Base-by-base conservation (phyloP, 2,329 filamentous ascomycete genomes). In the Penicillium psychrosexuale region DNA sequence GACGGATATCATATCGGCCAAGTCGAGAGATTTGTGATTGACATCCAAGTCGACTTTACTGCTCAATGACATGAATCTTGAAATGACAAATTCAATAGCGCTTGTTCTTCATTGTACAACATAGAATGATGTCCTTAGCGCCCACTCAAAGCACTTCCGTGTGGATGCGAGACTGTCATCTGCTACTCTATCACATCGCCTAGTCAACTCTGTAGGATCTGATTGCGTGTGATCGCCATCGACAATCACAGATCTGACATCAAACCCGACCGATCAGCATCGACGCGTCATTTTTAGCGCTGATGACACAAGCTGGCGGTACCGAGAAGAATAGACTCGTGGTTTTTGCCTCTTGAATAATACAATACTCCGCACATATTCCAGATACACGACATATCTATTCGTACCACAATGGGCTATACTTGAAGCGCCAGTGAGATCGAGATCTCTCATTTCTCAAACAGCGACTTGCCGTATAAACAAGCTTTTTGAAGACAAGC, bases 281-380 rank as follows among this genome's bases (percentile, higher is more conserved):
- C n/a, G 44, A 55, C 47, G 46, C 55, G 52, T 57, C 47, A 51
- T 38, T 24, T 39, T 55, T 51, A 28, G 47, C 47, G 52, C 52
- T 4, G 33, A 54, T 42, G 27, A 42, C 33, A 43, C 46, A 50
- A 51, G 34, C 40, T 33, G 34, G 47, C 39, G 33, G 22, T 19
- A 34, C 17, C 13, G 24, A 36, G 7, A 24, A 45, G n/a, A n/a
- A n/a, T n/a, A n/a, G n/a, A n/a, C n/a, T n/a, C 3, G 8, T 12
- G 3, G 13, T 24, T 33, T 33, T 3, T 34, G 5, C 22, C 13
- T n/a, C 9, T 31, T 8, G 17, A 45, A 33, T n/a, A 22, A 9
- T 45, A n/a, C n/a, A 45, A 22, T n/a, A 31, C 17, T 45, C 17
- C 1, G 5, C 15, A n/a, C 1, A 0, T 8, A 8, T 19, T 24